Evolutionary conservation across 1,284 basidiomycete species (phyloP), one percentile per base, ranked within the genome.

Genomic region (Ustilago trichophora): DNA sequence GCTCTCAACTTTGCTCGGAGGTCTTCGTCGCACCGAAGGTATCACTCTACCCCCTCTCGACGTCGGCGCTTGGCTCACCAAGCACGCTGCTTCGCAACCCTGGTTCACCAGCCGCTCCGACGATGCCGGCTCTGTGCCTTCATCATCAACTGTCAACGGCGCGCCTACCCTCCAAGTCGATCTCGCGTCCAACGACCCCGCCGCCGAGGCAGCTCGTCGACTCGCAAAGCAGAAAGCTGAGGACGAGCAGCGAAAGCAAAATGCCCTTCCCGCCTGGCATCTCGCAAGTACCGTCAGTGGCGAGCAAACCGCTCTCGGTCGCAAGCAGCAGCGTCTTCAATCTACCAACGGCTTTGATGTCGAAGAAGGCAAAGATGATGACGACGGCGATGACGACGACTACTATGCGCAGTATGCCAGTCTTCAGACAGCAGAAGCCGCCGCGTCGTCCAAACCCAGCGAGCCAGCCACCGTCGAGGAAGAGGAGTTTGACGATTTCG

Each of bases 211-310:
- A 33, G 47, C 84, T 83, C 29, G 89, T 88, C 54, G 83, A 65
- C 52, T 73, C 60, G 68, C 77, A 43, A 65, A 70, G 48, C 65
- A 71, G 29, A 62, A 54, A 19, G 72, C 77, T 24, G 78, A 73
- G 44, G 75, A 76, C 21, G 54, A 67, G 35, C 58, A 68, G 69
- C 83, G 86, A 49, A 87, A 89, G 80, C 93, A 97, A 84, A 98
- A 98, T 79, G 87, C 89, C 0, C 83, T 98, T 38, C 95, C 95
- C 0, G 86, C 89, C 9, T 98, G 95, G 95, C 91, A 96, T 83
- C 85, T 93, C 63, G 90, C 91, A 81, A 94, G 92, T 80, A 98
- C 95, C 4, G 91, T 98, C 68, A 90, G 92, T 12, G 93, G 93
- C 16, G 89, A 94, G 73, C 84, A 91, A 64, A 97, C 94, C 0